phyloP scores from a whole-genome alignment of 1,139 yeast genomes.

The Yamadazyma kanchanaburiensis region DNA sequence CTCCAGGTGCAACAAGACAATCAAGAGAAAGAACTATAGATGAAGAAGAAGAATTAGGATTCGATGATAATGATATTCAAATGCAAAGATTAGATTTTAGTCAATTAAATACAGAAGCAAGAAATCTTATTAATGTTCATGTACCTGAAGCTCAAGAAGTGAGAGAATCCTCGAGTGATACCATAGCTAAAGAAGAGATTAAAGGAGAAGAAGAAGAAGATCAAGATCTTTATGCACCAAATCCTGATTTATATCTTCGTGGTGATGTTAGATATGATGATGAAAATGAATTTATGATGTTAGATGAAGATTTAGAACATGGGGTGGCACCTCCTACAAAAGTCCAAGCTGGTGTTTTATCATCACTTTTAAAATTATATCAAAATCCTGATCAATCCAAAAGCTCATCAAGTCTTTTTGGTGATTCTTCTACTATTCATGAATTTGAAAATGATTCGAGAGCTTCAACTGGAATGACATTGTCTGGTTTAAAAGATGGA shows the following conservation, averaged over 20 bases:
- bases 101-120: constrained; percentile 39
- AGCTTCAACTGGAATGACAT: constrained; percentile 18
- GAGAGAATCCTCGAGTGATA: constrained; percentile 14
- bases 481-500: constrained; percentile 25
- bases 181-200: constrained; percentile 6
- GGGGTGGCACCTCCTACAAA: constrained; percentile 66
- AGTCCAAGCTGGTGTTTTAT: constrained; percentile 80
- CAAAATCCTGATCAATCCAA: constrained; percentile 37
- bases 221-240: constrained; percentile 37
- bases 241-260: constrained; percentile 41
- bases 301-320: constrained; percentile 44
- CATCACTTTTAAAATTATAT: constrained; percentile 69
- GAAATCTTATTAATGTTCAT: constrained; percentile 35
- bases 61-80: constrained; percentile 24
- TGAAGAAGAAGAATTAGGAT: constrained; percentile 20
- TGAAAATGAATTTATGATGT: constrained; percentile 30
- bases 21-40: constrained; percentile 18
- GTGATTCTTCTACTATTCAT: constrained; percentile 16
- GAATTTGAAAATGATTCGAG: constrained; percentile 12
- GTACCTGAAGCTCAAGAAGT: constrained; percentile 22
- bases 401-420: constrained; percentile 19
- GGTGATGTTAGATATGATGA: constrained; percentile 26
- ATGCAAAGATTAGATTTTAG: constrained; percentile 32
- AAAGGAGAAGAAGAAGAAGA: constrained; percentile 6
- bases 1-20: constrained; percentile 35